Evolutionary conservation across 495 filamentous ascomycete genomes (phyloP).

Genomic region (Penicillium soppii): DNA sequence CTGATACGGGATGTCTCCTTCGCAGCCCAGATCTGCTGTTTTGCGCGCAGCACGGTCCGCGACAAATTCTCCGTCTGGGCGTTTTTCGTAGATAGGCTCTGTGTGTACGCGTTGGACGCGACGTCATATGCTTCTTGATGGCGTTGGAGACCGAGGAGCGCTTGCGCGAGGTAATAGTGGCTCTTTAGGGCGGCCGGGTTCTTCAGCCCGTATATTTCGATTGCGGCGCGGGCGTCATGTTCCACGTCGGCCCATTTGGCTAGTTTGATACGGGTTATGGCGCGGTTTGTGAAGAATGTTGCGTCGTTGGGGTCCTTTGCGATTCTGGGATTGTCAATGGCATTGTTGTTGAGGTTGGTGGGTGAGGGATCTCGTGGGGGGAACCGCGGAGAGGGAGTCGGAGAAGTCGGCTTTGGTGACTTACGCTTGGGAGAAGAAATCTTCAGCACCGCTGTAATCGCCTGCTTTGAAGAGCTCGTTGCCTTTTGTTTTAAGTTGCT

Average conservation of each 20-base stretch:
- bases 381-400: neutral
- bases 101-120: conserved; percentile 70
- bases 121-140: conserved; percentile 72
- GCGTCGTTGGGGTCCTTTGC: conserved; percentile 47
- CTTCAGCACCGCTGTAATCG: conserved; percentile 74
- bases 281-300: conserved; percentile 76
- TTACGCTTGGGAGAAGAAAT: conserved; percentile 83
- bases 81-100: conserved; percentile 60
- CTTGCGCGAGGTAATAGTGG: conserved; percentile 79
- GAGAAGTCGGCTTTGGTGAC: conserved; percentile 21
- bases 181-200: conserved; percentile 68
- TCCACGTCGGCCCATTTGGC: conserved; percentile 70
- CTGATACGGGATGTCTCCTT: conserved; percentile 49
- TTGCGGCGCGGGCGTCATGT: conserved; percentile 71
- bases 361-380: neutral
- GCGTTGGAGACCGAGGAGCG: conserved; percentile 70
- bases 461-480: conserved; percentile 60
- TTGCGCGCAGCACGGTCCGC: conserved; percentile 67
- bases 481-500: conserved; percentile 45
- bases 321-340: conserved; percentile 31
- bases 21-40: conserved; percentile 61
- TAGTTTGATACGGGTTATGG: conserved; percentile 78
- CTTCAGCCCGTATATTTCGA: conserved; percentile 58
- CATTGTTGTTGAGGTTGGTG: neutral
- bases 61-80: conserved; percentile 65